Percentiles rank a stretch among this genome's conserved stretches.
phyloP scores from a whole-genome alignment of 805 yeast species.

The Candida pseudoglaebosa region DNA sequence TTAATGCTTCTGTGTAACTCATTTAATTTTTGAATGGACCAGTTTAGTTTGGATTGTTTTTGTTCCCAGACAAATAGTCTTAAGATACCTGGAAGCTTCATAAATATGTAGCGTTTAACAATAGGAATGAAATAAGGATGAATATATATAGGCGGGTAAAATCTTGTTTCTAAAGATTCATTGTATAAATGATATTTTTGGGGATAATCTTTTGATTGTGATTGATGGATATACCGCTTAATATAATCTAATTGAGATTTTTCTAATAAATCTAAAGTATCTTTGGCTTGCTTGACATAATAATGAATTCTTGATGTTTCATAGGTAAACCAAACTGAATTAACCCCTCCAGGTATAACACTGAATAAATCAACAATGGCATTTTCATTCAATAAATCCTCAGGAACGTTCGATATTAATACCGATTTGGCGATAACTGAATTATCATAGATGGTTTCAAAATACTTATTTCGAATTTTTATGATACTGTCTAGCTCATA shows the following conservation, averaged over 20 bases:
- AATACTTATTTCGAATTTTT: slow-evolving; percentile 42
- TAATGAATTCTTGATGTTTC: slow-evolving; percentile 20
- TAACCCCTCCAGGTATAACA: slow-evolving; percentile 51
- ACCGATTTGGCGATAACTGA: slow-evolving; percentile 28
- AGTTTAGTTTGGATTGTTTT: slow-evolving; percentile 20
- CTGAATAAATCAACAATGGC: slow-evolving; percentile 26
- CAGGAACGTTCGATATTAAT: slow-evolving; percentile 47
- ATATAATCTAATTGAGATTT: slow-evolving; percentile 18
- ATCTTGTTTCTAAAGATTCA: slow-evolving; percentile 9
- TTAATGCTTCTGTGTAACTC: slow-evolving; percentile 15
- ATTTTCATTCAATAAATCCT: slow-evolving; percentile 19
- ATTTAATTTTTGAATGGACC: slow-evolving; percentile 22
- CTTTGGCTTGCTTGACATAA: slow-evolving; percentile 18
- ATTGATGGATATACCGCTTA: slow-evolving; percentile 10
- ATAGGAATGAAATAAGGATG: slow-evolving; percentile 17
- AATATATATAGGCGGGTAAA: slow-evolving; percentile 33
- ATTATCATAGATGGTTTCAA: slow-evolving; percentile 25
- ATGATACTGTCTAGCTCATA: slow-evolving; percentile 54
- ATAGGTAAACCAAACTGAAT: slow-evolving; percentile 55
- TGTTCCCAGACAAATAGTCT: slow-evolving; percentile 21
- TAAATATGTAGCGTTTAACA: slow-evolving; percentile 15
- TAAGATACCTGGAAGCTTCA: slow-evolving; percentile 27
- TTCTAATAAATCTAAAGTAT: slow-evolving; percentile 28
- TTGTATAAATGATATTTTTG: slow-evolving; percentile 2
- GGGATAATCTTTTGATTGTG: neutral